These are phyloP conservation scores for Excoecaria agallocha DNA, from an alignment of 345 rosid genomes.

Conservation along the genomic window DNA sequence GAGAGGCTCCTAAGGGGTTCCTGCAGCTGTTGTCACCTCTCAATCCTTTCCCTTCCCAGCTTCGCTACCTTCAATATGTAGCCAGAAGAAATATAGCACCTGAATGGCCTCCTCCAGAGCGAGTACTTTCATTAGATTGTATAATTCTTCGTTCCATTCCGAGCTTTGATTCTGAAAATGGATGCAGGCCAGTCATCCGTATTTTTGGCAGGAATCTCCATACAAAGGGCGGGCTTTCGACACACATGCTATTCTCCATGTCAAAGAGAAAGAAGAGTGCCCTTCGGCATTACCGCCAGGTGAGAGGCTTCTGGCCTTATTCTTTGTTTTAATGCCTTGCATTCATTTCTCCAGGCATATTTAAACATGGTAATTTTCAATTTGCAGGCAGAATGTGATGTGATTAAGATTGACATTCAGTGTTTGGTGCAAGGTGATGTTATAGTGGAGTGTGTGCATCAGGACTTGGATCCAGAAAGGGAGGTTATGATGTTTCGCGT, in stretches of 20 bases:
- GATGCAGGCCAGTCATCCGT: conserved; percentile 89
- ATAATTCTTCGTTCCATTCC: conserved; percentile 85
- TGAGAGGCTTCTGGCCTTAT: conserved; percentile 24
- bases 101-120: conserved; percentile 99
- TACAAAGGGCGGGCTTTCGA: conserved; percentile 61
- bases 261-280: conserved; percentile 60
- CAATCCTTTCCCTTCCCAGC: conserved; percentile 94
- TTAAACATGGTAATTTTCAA: conserved; percentile 14
- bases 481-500: conserved; percentile 99
- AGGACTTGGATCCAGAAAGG: conserved; percentile 86
- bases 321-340: not conserved
- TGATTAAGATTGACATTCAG: conserved; percentile 91
- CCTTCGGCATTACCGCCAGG: conserved; percentile 84
- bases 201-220: conserved; percentile 82
- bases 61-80: conserved; percentile 93
- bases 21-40: conserved; percentile 89
- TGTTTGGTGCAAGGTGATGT: conserved; percentile 98
- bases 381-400: conserved; percentile 89
- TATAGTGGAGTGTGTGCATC: conserved; percentile 92
- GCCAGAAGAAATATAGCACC: conserved; percentile 80
- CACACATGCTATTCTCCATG: conserved; percentile 87
- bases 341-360: conserved; percentile 8
- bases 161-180: conserved; percentile 80
- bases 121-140: conserved; percentile 90
- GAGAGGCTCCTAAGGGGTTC: conserved; percentile 93